Evolutionary conservation across 2,329 filamentous ascomycete genomes (phyloP).

Genomic region (Sporothrix pseudoabietina): DNA sequence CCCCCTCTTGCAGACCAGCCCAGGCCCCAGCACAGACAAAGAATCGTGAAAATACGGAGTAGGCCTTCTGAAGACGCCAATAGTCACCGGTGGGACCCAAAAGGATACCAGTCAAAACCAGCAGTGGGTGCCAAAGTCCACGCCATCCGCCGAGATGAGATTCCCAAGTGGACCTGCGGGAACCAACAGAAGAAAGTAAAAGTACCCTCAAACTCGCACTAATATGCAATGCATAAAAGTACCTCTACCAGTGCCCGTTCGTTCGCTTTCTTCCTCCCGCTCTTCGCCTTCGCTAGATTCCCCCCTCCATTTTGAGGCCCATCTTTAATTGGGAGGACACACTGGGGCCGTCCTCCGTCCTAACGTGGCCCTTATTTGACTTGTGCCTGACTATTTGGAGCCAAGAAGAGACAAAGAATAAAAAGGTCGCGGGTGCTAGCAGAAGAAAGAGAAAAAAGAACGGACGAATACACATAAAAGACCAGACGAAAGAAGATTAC

Average conservation of each 20-base stretch:
- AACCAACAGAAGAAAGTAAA: neutral
- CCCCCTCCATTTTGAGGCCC: neutral
- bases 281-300: neutral
- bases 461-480: neutral
- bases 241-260: constrained; percentile 1
- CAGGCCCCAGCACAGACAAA: constrained; percentile 16
- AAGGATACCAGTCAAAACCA: neutral
- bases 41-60: neutral
- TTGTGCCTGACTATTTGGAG: constrained; percentile 20
- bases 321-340: constrained; percentile 1
- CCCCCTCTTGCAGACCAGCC: constrained; percentile 3
- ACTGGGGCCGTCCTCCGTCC: neutral
- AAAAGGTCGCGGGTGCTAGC: neutral
- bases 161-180: constrained; percentile 13
- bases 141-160: constrained; percentile 19
- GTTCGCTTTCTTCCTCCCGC: neutral
- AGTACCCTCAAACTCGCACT: neutral
- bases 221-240: neutral
- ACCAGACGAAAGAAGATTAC: constrained; percentile 14
- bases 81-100: neutral
- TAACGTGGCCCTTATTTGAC: constrained; percentile 21
- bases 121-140: neutral
- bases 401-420: constrained; percentile 5
- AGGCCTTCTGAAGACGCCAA: neutral
- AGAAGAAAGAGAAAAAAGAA: neutral